These are phyloP conservation scores for Tylopilus balloui DNA, from an alignment of 768 basidiomycete genomes.

Conservation along the genomic window DNA sequence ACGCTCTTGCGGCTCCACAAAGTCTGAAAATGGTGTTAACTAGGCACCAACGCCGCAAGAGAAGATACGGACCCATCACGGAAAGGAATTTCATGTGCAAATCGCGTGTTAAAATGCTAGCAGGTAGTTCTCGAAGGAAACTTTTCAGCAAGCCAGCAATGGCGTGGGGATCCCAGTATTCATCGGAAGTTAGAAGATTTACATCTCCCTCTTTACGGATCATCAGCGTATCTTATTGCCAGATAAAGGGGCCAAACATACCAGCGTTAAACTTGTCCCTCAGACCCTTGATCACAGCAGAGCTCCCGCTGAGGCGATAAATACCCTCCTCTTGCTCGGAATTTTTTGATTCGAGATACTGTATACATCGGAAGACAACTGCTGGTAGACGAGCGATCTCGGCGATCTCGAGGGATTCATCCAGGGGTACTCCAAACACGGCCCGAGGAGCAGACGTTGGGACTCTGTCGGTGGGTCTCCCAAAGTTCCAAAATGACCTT, in stretches of 20 bases:
- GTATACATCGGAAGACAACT: constrained; percentile 91
- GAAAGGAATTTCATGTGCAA: constrained; percentile 87
- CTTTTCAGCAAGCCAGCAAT: constrained; percentile 93
- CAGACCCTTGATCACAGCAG: constrained; percentile 89
- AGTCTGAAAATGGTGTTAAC: constrained; percentile 50
- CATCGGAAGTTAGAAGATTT: constrained; percentile 80
- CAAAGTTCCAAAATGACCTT: constrained; percentile 91
- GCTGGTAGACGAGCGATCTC: constrained; percentile 90
- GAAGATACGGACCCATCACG: constrained; percentile 75
- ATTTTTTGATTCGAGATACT: constrained; percentile 90
- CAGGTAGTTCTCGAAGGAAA: constrained; percentile 89
- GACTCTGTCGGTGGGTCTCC: constrained; percentile 50
- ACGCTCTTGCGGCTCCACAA: constrained; percentile 82
- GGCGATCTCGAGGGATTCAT: constrained; percentile 84
- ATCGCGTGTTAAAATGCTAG: constrained; percentile 88
- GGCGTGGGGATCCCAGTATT: constrained; percentile 97
- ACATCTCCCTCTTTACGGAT: constrained; percentile 82
- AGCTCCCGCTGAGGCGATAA: constrained; percentile 91
- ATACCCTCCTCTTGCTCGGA: constrained; percentile 98
- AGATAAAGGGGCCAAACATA: constrained; percentile 33
- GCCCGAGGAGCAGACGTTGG: constrained; percentile 51
- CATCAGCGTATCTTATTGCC: constrained; percentile 5
- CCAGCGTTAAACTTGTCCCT: constrained; percentile 92
- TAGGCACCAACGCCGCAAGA: constrained; percentile 1
- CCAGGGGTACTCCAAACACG: constrained; percentile 85